Evolutionary conservation across 441 rosid genomes (phyloP), one percentile per base, ranked within the genome.

Genomic region (Erodium chrysanthum): DNA sequence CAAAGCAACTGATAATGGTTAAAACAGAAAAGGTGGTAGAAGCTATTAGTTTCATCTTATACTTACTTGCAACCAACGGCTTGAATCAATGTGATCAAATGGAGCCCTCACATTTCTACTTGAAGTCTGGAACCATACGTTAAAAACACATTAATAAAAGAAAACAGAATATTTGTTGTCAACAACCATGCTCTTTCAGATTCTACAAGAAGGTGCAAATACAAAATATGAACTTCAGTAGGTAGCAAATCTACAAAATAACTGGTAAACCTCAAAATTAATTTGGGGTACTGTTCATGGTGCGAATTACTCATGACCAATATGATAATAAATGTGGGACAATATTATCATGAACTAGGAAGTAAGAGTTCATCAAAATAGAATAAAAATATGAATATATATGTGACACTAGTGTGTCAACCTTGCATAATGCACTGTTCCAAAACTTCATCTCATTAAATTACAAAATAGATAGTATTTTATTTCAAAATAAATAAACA

Each of bases 41-140:
- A 67, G 70, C 22, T 23, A 63, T 23, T 56, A 60, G 23, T 65
- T 66, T 71, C 65, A 67, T 77, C 60, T 66, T 73, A 35, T 27
- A 76, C 96, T 86, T 83, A 93, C 98, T 76, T 86, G 98, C 75
- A 93, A 87, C 97, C 97, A 93, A 61, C 96, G 91, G 48, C 75
- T 85, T 71, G 96, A 87, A 74, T 93, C 97, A 54, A 69, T 69
- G 70, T 93, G 93, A 73, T 93, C 98, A 37, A 81, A 79, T 40
- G 85, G 84, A 73, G 85, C 88, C 83, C 90, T 86, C 71, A 78
- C 85, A 81, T 86, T 86, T 86, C 86, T 85, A 63, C 70, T 86
- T 66, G 91, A 77, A 70, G 88, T 77, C 98, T 93, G 84, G 72
- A 78, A 66, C 72, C 61, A 67, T 35, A 40, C 40, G 22, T 59